Evolutionary conservation across 805 yeast genomes (phyloP).

Genomic region (Kluyveromyces starmeri): DNA sequence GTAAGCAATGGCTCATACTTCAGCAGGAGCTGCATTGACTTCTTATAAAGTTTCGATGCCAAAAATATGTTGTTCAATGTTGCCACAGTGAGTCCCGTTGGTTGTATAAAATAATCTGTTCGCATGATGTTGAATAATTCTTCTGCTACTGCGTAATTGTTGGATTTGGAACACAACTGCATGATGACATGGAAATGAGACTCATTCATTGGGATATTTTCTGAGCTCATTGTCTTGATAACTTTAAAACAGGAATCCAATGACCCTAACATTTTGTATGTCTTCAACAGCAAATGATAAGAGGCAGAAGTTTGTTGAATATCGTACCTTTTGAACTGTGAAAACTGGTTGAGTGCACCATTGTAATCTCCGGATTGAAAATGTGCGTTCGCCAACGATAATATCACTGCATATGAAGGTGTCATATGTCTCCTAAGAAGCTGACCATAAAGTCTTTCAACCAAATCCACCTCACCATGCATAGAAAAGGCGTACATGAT

Average conservation of each 20-base stretch:
- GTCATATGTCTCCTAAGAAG: conserved; percentile 36
- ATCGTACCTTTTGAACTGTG: conserved; percentile 23
- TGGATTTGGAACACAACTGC: conserved; percentile 20
- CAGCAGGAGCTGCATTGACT: conserved; percentile 17
- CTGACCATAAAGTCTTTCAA: conserved; percentile 42
- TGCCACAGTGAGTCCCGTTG: conserved; percentile 20
- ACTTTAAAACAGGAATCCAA: conserved; percentile 27
- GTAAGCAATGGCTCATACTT: conserved; percentile 8
- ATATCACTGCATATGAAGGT: conserved; percentile 33
- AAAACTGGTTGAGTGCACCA: conserved; percentile 24
- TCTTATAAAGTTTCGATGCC: conserved; percentile 14
- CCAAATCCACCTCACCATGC: conserved; percentile 39
- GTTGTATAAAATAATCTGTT: conserved; percentile 21
- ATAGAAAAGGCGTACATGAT: conserved; percentile 53
- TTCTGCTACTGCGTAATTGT: conserved; percentile 22
- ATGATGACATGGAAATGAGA: conserved; percentile 21
- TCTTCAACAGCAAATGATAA: conserved; percentile 23
- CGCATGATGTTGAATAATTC: conserved; percentile 26
- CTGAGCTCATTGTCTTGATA: conserved; percentile 22
- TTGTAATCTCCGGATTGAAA: conserved; percentile 17
- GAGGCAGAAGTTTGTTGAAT: conserved; percentile 21
- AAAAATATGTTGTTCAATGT: conserved; percentile 23
- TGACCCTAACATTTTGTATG: conserved; percentile 18
- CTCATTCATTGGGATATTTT: conserved; percentile 15
- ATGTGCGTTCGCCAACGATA: conserved; percentile 21